Percentiles rank a stretch among this genome's conserved stretches.
Conservation (phyloP, 148 eudicot genomes). For the Cornus florida region DNA sequence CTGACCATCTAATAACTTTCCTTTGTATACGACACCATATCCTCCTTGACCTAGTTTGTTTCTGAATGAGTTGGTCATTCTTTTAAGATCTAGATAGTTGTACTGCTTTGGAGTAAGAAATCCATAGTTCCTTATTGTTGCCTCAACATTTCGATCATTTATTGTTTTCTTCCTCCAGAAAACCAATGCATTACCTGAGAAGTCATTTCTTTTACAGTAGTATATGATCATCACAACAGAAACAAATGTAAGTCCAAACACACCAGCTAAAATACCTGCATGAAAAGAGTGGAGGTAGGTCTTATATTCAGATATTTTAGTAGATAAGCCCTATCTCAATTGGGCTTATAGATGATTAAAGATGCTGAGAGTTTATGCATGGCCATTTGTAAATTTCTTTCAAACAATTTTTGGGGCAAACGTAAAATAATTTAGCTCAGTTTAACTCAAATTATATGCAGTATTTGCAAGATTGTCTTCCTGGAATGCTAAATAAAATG, state of each 20-base stretch:
- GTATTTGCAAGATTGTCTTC: no score
- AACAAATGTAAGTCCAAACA: neutral
- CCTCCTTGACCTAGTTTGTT: conserved; percentile 10
- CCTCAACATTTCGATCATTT: neutral
- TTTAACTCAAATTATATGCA: no score
- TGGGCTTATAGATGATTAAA: neutral
- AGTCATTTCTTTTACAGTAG: neutral
- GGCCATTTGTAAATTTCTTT: neutral
- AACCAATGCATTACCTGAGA: neutral
- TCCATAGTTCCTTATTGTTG: neutral
- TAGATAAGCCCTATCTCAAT: neutral
- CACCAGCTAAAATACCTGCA: neutral
- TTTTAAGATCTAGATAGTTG: neutral
- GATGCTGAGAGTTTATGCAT: neutral
- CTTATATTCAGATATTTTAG: neutral
- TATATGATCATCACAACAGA: no score
- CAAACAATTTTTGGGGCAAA: neutral
- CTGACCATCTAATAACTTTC: neutral
- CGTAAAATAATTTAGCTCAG: no score
- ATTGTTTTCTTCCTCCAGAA: neutral
- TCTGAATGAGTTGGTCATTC: conserved; percentile 7
- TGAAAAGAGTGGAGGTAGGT: neutral
- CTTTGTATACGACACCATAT: conserved; percentile 1
- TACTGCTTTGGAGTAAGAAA: neutral
- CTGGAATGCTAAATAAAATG: no score